A percentile compares a stretch with the other conserved stretches of the same genome.
phyloP scores from a whole-genome alignment of 140 eudicot species.

The Senecio squalidus region DNA sequence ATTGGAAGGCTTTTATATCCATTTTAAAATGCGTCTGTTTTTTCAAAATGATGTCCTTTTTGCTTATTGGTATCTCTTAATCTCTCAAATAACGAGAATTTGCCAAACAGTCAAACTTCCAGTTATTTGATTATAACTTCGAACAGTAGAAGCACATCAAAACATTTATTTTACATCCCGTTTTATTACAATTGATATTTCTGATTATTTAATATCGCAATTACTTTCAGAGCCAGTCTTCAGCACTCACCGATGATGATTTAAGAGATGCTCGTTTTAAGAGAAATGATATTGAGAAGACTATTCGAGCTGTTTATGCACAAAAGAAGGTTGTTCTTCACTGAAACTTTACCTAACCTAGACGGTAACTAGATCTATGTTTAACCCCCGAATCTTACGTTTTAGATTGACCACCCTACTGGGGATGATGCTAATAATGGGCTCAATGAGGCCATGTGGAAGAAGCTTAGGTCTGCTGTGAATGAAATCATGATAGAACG shows the following conservation, averaged over 20 bases:
- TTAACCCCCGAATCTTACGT: constrained; percentile 4
- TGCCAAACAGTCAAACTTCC: not conserved
- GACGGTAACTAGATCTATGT: not conserved
- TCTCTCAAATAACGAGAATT: not conserved
- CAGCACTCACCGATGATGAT: constrained; percentile 85
- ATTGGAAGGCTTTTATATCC: too few species aligned
- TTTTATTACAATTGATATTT: not conserved
- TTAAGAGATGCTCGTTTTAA: constrained; percentile 41
- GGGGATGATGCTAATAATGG: constrained; percentile 43
- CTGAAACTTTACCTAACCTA: not conserved
- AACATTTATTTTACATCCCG: too few species aligned
- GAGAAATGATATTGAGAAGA: constrained; percentile 55
- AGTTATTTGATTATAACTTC: not conserved
- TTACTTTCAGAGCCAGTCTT: constrained; percentile 78
- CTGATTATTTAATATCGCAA: not conserved
- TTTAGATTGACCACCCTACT: constrained; percentile 57
- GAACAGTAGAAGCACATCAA: too few species aligned
- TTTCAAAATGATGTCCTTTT: too few species aligned
- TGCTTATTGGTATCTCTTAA: not conserved
- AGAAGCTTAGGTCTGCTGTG: constrained; percentile 75
- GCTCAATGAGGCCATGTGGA: constrained; percentile 56
- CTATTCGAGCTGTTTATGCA: constrained; percentile 67
- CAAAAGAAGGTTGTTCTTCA: constrained; percentile 72
- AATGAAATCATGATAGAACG: constrained; percentile 72
- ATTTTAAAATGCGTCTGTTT: too few species aligned